phyloP scores from a whole-genome alignment of 495 filamentous ascomycete species.

The Trichocladium antarcticum region DNA sequence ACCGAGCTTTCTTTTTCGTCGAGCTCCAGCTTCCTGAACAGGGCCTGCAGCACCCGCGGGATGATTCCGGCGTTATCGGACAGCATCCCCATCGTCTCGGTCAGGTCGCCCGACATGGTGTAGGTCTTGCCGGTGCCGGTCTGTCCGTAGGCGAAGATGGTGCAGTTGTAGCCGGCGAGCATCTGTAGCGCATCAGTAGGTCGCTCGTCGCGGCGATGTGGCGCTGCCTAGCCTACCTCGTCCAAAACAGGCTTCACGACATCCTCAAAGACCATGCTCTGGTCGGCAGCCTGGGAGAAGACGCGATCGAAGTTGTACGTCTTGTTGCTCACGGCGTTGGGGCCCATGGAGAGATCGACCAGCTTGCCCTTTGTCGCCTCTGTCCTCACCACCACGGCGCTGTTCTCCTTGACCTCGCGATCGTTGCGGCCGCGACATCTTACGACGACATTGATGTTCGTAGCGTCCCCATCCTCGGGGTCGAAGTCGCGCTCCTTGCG shows the following conservation, averaged over 20 bases:
- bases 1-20: slow-evolving; percentile 79
- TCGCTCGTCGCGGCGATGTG: not conserved
- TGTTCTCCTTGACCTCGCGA: slow-evolving; percentile 84
- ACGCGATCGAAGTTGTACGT: slow-evolving; percentile 94
- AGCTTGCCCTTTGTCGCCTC: slow-evolving; percentile 74
- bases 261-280: slow-evolving; percentile 84
- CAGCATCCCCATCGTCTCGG: slow-evolving; percentile 66
- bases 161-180: slow-evolving; percentile 93
- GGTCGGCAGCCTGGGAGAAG: slow-evolving; percentile 91
- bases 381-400: slow-evolving; percentile 77
- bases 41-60: slow-evolving; percentile 70
- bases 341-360: slow-evolving; percentile 84
- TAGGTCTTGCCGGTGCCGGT: slow-evolving; percentile 98
- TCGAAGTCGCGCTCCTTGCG: slow-evolving; percentile 79
- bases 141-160: slow-evolving; percentile 96
- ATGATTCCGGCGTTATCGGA: slow-evolving; percentile 92
- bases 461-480: slow-evolving; percentile 60
- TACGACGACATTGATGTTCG: slow-evolving; percentile 95
- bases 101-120: slow-evolving; percentile 98
- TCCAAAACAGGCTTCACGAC: slow-evolving; percentile 84
- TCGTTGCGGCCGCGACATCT: slow-evolving; percentile 87
- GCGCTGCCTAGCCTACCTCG: slow-evolving; percentile 53
- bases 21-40: slow-evolving; percentile 71
- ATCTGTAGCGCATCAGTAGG: slow-evolving; percentile 45
- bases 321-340: slow-evolving; percentile 86